These are phyloP conservation scores for Vigna radiata DNA, from an alignment of 306 rosid genomes.

Conservation along the genomic window DNA sequence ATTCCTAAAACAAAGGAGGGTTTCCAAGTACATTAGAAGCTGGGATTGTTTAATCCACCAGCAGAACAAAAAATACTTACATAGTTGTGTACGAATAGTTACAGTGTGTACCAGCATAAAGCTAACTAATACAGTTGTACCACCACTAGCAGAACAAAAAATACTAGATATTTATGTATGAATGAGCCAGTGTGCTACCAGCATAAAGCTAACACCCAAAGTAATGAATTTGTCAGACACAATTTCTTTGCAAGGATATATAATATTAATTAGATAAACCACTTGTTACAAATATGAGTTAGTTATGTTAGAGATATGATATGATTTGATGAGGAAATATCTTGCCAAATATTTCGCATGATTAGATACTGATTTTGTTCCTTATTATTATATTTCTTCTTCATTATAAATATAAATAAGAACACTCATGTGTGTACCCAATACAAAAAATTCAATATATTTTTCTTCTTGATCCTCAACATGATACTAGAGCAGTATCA, in stretches of 20 bases:
- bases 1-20: conserved; percentile 66
- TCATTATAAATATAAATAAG: no score
- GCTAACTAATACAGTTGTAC: neutral
- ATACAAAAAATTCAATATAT: no score
- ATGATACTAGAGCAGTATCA: no score
- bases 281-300: no score
- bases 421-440: no score
- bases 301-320: no score
- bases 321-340: no score
- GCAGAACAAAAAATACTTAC: neutral
- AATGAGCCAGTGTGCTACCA: neutral
- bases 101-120: neutral
- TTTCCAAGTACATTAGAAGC: conserved; percentile 28
- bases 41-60: conserved; percentile 13
- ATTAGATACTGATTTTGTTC: no score
- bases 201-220: conserved; percentile 30
- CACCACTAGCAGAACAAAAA: neutral
- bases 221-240: neutral
- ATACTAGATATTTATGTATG: conserved; percentile 9
- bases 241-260: neutral
- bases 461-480: no score
- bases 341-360: no score
- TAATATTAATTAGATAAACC: neutral
- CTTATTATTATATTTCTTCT: no score
- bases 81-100: no score